phyloP scores from a whole-genome alignment of 768 basidiomycete species.

The Agrocybe praecox region DNA sequence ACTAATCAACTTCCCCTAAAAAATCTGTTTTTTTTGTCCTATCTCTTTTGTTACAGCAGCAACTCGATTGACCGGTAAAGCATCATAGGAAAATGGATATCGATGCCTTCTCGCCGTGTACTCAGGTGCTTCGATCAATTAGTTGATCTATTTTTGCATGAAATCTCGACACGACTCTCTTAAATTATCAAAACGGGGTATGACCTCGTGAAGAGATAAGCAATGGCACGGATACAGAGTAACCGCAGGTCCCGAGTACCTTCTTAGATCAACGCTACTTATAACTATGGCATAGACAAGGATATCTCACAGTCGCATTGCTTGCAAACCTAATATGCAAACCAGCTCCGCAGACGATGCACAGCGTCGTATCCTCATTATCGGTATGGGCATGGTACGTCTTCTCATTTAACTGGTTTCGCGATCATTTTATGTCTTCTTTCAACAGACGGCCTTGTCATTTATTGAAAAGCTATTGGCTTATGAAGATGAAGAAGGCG shows the following conservation, averaged over 20 bases:
- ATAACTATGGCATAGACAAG: not conserved
- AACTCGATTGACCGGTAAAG: no score
- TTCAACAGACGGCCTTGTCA: conserved; percentile 32
- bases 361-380: conserved; percentile 6
- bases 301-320: not conserved
- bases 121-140: no score
- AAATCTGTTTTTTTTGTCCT: no score
- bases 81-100: no score
- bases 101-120: no score
- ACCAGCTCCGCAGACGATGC: not conserved
- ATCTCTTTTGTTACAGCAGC: no score
- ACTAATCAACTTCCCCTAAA: no score
- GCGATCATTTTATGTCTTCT: not conserved
- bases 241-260: not conserved
- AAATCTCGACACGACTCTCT: not conserved
- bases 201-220: not conserved
- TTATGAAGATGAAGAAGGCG: conserved; percentile 44
- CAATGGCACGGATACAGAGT: not conserved
- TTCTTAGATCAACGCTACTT: not conserved
- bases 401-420: not conserved
- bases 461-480: conserved; percentile 73
- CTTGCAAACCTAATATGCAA: not conserved
- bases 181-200: not conserved
- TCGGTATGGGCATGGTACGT: conserved; percentile 22
- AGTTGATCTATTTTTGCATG: not conserved